These are phyloP conservation scores for Entoloma clypeatum DNA, from an alignment of 1,284 basidiomycete genomes.

Conservation along the genomic window DNA sequence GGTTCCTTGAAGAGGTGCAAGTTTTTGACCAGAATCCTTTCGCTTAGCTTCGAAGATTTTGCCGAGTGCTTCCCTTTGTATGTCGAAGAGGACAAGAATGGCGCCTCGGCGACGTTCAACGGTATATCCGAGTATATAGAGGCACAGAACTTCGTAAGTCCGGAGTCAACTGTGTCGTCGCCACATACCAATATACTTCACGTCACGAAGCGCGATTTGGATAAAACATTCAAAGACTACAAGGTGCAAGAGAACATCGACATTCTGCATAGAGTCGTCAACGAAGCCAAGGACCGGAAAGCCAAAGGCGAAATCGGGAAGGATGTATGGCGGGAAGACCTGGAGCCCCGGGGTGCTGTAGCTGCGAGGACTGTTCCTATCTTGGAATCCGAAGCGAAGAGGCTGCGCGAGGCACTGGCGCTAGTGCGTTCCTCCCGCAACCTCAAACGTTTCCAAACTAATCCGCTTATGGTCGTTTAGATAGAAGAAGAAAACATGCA, in stretches of 20 bases:
- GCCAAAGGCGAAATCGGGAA: conserved; percentile 41
- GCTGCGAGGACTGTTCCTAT: conserved; percentile 58
- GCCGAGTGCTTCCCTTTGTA: conserved; percentile 71
- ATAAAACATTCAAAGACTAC: conserved; percentile 61
- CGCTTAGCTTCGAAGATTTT: conserved; percentile 67
- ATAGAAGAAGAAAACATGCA: conserved; percentile 51
- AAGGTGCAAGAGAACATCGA: conserved; percentile 66
- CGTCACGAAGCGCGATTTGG: conserved; percentile 39
- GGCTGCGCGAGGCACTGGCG: conserved; percentile 46
- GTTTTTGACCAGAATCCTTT: conserved; percentile 1
- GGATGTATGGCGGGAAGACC: conserved; percentile 60
- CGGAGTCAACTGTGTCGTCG: background rate
- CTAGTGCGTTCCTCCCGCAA: conserved; percentile 36
- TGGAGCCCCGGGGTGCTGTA: conserved; percentile 58
- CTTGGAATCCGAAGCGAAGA: conserved; percentile 50
- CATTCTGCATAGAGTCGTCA: conserved; percentile 61
- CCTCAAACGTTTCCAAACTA: background rate
- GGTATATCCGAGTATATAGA: conserved; percentile 69
- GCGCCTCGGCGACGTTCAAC: conserved; percentile 61
- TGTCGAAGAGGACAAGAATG: conserved; percentile 69
- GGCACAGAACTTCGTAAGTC: conserved; percentile 53
- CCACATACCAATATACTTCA: conserved; percentile 17
- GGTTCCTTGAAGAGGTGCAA: background rate
- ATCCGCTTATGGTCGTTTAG: conserved; percentile 29
- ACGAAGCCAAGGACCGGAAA: conserved; percentile 64